These are phyloP conservation scores for Boletus rex-veris DNA, from an alignment of 768 basidiomycete species.

Conservation along the genomic window DNA sequence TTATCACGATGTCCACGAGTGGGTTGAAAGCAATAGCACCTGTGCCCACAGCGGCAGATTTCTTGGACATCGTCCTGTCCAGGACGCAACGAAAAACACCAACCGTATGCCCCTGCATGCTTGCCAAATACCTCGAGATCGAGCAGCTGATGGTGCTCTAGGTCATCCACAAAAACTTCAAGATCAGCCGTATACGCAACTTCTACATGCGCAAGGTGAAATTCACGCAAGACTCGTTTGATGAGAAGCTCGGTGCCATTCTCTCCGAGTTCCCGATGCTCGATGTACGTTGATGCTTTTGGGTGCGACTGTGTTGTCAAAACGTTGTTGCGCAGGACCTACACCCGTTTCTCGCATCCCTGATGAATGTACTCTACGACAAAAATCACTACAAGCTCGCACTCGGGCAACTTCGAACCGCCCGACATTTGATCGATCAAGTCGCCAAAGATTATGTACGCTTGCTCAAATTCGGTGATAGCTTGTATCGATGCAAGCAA, in stretches of 20 bases:
- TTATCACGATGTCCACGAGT: constrained; percentile 65
- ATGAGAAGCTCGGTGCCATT: constrained; percentile 92
- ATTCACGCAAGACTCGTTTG: constrained; percentile 95
- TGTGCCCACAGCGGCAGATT: constrained; percentile 95
- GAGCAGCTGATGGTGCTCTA: constrained; percentile 27
- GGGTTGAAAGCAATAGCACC: constrained; percentile 96
- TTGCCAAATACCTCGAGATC: neutral
- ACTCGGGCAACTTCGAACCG: constrained; percentile 93
- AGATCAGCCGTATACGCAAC: constrained; percentile 96
- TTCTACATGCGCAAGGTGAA: constrained; percentile 99
- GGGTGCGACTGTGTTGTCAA: neutral
- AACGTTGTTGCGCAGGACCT: constrained; percentile 54
- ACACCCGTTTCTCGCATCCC: constrained; percentile 92
- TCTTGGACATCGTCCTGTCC: constrained; percentile 89
- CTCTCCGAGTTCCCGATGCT: constrained; percentile 96
- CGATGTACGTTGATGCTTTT: constrained; percentile 58
- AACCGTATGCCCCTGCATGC: constrained; percentile 49
- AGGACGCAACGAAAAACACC: constrained; percentile 98
- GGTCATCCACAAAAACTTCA: constrained; percentile 99
- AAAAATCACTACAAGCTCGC: constrained; percentile 99
- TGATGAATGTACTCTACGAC: constrained; percentile 99
- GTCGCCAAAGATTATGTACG: constrained; percentile 97
- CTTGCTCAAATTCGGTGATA: constrained; percentile 96
- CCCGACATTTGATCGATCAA: constrained; percentile 93
- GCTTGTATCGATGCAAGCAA: constrained; percentile 97